Conservation (phyloP, 1,284 basidiomycete genomes). For the Hemileia vastatrix region DNA sequence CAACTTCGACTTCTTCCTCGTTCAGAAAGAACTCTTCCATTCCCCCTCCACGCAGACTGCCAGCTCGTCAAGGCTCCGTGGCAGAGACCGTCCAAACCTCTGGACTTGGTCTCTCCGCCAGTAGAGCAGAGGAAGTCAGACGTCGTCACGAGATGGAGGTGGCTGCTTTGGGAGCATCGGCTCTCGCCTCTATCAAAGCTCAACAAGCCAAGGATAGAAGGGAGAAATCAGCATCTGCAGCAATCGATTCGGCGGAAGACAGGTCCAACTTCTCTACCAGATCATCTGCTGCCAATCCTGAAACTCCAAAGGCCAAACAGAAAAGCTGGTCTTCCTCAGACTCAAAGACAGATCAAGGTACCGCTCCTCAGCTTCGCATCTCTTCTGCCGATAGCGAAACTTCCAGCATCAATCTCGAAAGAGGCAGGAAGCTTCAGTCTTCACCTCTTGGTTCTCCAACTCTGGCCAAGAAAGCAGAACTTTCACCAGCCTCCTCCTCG, state of each 20-base stretch:
- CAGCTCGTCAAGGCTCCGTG: background rate
- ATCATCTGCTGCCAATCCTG: background rate
- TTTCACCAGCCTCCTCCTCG: background rate
- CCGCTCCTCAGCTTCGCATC: background rate
- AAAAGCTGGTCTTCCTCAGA: background rate
- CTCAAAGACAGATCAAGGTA: background rate
- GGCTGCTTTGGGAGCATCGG: conserved; percentile 37
- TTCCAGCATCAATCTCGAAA: background rate
- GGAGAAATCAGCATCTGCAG: background rate
- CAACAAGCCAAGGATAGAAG: background rate
- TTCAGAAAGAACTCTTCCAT: background rate
- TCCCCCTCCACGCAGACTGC: background rate
- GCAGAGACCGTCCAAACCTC: background rate
- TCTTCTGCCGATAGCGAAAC: background rate
- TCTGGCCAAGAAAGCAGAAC: background rate
- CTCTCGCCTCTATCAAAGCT: conserved; percentile 23
- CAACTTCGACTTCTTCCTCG: background rate
- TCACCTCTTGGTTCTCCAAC: background rate
- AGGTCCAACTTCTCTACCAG: background rate
- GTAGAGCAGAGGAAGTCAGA: conserved; percentile 34
- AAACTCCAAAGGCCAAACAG: background rate
- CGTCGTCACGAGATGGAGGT: conserved; percentile 40
- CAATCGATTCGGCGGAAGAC: background rate
- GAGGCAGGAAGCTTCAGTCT: background rate
- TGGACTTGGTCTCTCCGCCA: conserved; percentile 27